Conservation (phyloP, 1,284 basidiomycete species). For the Ganoderma multipileum region DNA sequence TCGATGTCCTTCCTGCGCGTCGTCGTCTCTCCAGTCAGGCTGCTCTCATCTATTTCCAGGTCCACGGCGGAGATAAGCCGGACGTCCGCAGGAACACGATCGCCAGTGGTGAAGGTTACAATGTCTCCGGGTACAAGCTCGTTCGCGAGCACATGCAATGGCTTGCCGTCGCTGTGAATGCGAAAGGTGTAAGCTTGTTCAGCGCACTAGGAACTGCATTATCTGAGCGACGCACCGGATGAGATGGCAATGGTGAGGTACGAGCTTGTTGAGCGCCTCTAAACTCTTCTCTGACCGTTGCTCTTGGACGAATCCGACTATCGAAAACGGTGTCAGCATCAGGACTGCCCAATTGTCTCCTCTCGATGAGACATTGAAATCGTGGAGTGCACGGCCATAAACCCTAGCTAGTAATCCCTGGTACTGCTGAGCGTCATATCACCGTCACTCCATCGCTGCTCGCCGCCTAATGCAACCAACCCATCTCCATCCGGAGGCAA, state of each 20-base stretch:
- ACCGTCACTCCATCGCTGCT: too few relatives aligned
- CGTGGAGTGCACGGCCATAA: too few relatives aligned
- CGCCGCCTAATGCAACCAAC: too few relatives aligned
- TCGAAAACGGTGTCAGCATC: neutral
- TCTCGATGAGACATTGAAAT: neutral
- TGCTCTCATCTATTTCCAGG: conserved; percentile 95
- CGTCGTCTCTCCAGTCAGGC: conserved; percentile 92
- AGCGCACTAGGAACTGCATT: neutral
- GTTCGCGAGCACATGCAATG: conserved; percentile 87
- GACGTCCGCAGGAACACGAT: conserved; percentile 94
- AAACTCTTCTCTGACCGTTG: conserved; percentile 93
- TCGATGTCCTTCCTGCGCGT: conserved; percentile 77
- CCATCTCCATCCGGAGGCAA: too few relatives aligned
- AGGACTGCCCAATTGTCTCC: neutral
- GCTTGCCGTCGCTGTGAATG: conserved; percentile 72
- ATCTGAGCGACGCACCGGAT: conserved; percentile 65
- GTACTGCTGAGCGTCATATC: too few relatives aligned
- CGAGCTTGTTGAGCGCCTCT: conserved; percentile 95
- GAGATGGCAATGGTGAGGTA: conserved; percentile 95
- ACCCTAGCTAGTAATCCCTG: too few relatives aligned
- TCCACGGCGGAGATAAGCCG: conserved; percentile 82
- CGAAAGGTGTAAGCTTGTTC: conserved; percentile 26
- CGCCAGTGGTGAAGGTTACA: conserved; percentile 90
- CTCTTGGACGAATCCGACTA: conserved; percentile 97
- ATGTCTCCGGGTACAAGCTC: conserved; percentile 96